These are phyloP conservation scores for Pyrenula aspistea DNA, from an alignment of 495 filamentous ascomycete genomes.

Conservation along the genomic window DNA sequence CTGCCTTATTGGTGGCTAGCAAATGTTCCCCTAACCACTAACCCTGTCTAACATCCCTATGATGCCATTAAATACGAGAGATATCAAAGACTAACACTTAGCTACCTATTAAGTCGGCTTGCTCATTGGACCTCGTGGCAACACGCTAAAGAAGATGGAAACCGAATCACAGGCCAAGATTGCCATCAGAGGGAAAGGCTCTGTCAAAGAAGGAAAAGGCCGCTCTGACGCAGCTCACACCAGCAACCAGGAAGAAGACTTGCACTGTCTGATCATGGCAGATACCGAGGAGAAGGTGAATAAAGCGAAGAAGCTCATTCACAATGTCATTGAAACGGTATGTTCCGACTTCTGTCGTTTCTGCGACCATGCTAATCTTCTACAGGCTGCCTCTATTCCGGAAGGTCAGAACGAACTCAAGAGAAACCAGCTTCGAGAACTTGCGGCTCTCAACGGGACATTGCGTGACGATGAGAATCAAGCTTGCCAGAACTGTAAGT, in stretches of 20 bases:
- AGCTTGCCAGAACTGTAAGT: constrained; percentile 93
- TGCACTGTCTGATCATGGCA: constrained; percentile 98
- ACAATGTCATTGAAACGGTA: constrained; percentile 96
- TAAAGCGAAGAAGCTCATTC: constrained; percentile 92
- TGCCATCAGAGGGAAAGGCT: constrained; percentile 97
- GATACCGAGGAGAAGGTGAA: constrained; percentile 98
- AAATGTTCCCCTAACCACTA: constrained; percentile 26
- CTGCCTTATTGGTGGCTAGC: constrained; percentile 17
- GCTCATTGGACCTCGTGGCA: constrained; percentile 99
- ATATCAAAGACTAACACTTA: constrained; percentile 72
- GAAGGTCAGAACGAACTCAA: constrained; percentile 98
- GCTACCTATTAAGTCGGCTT: constrained; percentile 93
- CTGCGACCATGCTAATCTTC: constrained; percentile 13
- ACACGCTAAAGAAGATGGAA: constrained; percentile 99
- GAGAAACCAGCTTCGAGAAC: constrained; percentile 92
- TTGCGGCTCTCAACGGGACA: constrained; percentile 95
- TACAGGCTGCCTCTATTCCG: constrained; percentile 92
- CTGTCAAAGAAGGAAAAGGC: constrained; percentile 98
- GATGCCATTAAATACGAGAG: constrained; percentile 14
- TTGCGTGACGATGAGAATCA: constrained; percentile 98
- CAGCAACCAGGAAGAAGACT: constrained; percentile 98
- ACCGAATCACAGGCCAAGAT: constrained; percentile 94
- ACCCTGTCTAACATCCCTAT: constrained; percentile 30
- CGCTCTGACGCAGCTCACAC: constrained; percentile 96
- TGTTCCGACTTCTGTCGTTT: constrained; percentile 21